A percentile compares a stretch with the other conserved stretches of the same genome.
Conservation (phyloP, 192 early-diverging fungal species). For the Spizellomyces sp. region DNA sequence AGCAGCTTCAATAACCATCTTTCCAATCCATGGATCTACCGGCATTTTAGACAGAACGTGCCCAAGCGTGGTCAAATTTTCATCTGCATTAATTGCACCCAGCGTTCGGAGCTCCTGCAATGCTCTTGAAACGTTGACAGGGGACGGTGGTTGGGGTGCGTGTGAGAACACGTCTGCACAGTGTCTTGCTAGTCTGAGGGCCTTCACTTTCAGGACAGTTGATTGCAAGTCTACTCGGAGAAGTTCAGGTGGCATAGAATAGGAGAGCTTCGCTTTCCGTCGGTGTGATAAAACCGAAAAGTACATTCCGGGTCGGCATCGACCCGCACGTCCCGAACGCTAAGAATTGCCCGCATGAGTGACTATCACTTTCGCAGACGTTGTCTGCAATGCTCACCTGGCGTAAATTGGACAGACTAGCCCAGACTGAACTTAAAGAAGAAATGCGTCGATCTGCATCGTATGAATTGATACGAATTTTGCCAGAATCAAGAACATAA, state of each 20-base stretch:
- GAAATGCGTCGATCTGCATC: conserved; percentile 42
- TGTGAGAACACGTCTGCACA: conserved; percentile 36
- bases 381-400: conserved; percentile 54
- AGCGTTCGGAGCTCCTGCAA: conserved; percentile 37
- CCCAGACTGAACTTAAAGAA: conserved; percentile 42
- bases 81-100: conserved; percentile 43
- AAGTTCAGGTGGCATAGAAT: conserved; percentile 70
- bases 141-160: conserved; percentile 48
- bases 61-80: conserved; percentile 66
- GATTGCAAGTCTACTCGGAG: conserved; percentile 80
- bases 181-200: conserved; percentile 59
- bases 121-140: conserved; percentile 33
- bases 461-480: conserved; percentile 70
- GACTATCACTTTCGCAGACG: conserved; percentile 31
- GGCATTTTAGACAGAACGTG: conserved; percentile 61
- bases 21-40: conserved; percentile 71
- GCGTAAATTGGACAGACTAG: conserved; percentile 45
- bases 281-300: conserved; percentile 54
- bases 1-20: conserved; percentile 71
- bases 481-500: conserved; percentile 76
- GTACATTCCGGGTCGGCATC: conserved; percentile 67
- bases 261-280: conserved; percentile 33
- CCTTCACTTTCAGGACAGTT: conserved; percentile 62
- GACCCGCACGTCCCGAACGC: conserved; percentile 87
- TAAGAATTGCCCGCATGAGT: conserved; percentile 28